phyloP scores from a whole-genome alignment of 2,329 filamentous ascomycete species.

The Harringtonia lauricola region DNA sequence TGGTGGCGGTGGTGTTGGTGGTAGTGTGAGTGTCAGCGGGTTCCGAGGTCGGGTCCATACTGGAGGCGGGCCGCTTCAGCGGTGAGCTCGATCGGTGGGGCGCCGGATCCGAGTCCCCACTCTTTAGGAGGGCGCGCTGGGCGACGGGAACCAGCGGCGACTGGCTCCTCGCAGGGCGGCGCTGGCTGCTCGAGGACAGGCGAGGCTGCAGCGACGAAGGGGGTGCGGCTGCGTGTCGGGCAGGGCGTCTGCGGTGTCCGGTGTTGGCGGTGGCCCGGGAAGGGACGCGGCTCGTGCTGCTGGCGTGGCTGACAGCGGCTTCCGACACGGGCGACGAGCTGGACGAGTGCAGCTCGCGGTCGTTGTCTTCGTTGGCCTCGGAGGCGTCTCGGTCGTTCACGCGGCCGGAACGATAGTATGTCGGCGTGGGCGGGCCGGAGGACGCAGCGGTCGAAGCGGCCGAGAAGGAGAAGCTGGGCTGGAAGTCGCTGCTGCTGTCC shows the following conservation, averaged over 20 bases:
- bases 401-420: conserved; percentile 31
- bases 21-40: conserved; percentile 15
- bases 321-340: background rate
- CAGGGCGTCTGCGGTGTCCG: background rate
- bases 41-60: conserved; percentile 39
- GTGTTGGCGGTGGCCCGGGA: background rate
- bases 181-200: conserved; percentile 12
- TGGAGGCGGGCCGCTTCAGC: conserved; percentile 51
- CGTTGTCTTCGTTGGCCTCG: background rate
- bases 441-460: conserved; percentile 19
- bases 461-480: conserved; percentile 4
- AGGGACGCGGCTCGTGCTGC: background rate
- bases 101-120: conserved; percentile 40
- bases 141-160: conserved; percentile 39
- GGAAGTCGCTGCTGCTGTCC: conserved; percentile 5
- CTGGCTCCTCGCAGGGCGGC: conserved; percentile 29
- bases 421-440: conserved; percentile 47
- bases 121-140: conserved; percentile 48
- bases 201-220: background rate
- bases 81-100: conserved; percentile 53
- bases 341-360: conserved; percentile 1
- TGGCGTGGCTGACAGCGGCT: background rate
- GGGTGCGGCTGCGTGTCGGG: background rate
- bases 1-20: background rate
- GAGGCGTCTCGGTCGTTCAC: background rate